Base-by-base conservation (phyloP, 2,329 filamentous ascomycete genomes). In the Plenodomus tracheiphilus region DNA sequence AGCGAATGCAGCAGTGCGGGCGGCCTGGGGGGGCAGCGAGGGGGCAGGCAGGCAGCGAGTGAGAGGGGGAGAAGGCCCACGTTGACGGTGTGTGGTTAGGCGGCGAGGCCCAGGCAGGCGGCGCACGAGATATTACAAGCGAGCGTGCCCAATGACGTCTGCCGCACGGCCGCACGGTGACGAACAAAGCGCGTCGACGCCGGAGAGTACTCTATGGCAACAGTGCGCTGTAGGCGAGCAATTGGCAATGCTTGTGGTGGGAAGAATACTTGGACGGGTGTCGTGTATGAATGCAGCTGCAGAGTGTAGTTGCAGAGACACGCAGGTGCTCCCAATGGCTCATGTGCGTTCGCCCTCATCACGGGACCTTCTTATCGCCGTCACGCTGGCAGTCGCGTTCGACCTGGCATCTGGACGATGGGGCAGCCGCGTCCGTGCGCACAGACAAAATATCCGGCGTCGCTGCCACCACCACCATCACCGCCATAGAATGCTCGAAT, bases 1-100 rank as follows among this genome's bases (percentile, higher is more conserved):
- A 35, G 42, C 36, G 34, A 54, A 50, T 43, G 51, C 42, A 40
- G 45, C 16, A 32, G 39, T 34, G 47, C 36, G 45, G 53, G 48
- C 43, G 35, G 40, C 44, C 49, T 49, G 58, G 54, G 46, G 53
- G 39, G 39, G 47, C 52, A 58, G 54, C 53, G 61, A 61, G 56
- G 36, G 46, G 36, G 46, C 52, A 58, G 54, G 46, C 54, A 37
- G 39, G 47, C 52, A 58, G 54, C 53, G 61, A 61, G 56, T 58
- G 59, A 54, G 58, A 53, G 48, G 41, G 41, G 58, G 49, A 41
- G 51, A 35, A 54, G 52, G 58, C 56, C 54, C 66, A 70, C 65
- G 66, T 68, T 69, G 62, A 45, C 47, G 51, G 43, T 61, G 57
- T 61, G 59, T 63, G 61, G 56, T 57, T 53, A 51, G 52, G 54